Conservation (phyloP, 2,329 filamentous ascomycete genomes). For the Ceratocystis alfenasii region DNA sequence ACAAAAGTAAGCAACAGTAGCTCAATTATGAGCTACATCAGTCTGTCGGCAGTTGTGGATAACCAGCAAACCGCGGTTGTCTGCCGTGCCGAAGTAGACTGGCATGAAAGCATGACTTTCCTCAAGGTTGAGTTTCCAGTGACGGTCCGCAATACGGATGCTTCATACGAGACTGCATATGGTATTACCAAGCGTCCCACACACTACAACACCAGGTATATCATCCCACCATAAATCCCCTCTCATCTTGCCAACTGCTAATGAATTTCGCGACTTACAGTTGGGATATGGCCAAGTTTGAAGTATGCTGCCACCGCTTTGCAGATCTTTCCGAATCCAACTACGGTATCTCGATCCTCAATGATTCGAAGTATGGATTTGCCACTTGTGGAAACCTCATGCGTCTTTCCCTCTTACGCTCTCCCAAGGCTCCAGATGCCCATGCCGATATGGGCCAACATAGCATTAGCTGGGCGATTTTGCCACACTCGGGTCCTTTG, state of each 20-base stretch:
- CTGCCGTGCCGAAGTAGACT: slow-evolving; percentile 78
- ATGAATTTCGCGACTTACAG: slow-evolving; percentile 27
- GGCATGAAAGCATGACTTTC: slow-evolving; percentile 95
- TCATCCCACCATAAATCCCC: not conserved
- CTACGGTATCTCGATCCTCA: slow-evolving; percentile 85
- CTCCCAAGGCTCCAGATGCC: slow-evolving; percentile 84
- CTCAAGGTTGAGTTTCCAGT: slow-evolving; percentile 98
- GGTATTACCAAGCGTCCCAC: slow-evolving; percentile 81
- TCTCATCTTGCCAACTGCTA: not conserved
- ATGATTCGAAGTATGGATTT: slow-evolving; percentile 94
- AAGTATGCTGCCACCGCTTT: slow-evolving; percentile 92
- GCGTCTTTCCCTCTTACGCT: slow-evolving; percentile 73
- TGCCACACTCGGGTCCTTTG: slow-evolving; percentile 67
- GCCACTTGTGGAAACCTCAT: slow-evolving; percentile 80
- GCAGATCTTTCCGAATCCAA: slow-evolving; percentile 79
- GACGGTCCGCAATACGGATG: slow-evolving; percentile 79
- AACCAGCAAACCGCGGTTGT: slow-evolving; percentile 29
- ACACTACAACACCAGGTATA: slow-evolving; percentile 80
- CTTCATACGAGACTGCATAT: slow-evolving; percentile 89
- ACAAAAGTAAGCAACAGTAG: slow-evolving; percentile 81
- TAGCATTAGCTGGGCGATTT: slow-evolving; percentile 76
- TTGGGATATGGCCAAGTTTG: slow-evolving; percentile 97
- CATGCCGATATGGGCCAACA: slow-evolving; percentile 91
- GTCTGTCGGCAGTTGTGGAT: slow-evolving; percentile 56
- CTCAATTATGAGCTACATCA: slow-evolving; percentile 77